Percentiles rank a stretch among this genome's conserved stretches.
These are phyloP conservation scores for Onygena corvina DNA, from an alignment of 2,329 filamentous ascomycete species.

Conservation along the genomic window DNA sequence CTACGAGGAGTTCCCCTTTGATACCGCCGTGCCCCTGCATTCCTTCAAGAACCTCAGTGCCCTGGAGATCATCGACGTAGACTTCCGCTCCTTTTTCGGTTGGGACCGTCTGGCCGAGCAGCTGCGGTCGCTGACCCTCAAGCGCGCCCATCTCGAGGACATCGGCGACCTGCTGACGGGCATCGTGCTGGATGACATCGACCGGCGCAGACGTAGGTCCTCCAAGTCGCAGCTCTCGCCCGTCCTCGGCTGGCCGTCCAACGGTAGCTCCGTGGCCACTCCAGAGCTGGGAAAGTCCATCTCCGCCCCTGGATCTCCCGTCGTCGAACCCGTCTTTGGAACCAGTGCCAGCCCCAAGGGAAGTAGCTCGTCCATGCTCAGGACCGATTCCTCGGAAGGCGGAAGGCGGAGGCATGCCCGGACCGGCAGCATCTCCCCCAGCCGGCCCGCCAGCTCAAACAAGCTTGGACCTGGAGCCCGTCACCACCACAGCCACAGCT, in stretches of 20 bases:
- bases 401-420: conserved; percentile 27
- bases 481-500: conserved; percentile 37
- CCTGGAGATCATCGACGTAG: conserved; percentile 86
- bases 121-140: conserved; percentile 75
- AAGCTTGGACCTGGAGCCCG: conserved; percentile 51
- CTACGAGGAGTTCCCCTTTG: conserved; percentile 96
- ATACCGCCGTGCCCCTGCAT: conserved; percentile 90
- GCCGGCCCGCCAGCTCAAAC: conserved; percentile 58
- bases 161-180: conserved; percentile 80
- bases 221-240: conserved; percentile 75
- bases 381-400: conserved; percentile 44
- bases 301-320: conserved; percentile 56
- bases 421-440: conserved; percentile 70
- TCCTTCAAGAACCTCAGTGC: conserved; percentile 95
- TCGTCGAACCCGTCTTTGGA: conserved; percentile 36
- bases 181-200: conserved; percentile 92
- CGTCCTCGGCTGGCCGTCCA: conserved; percentile 51
- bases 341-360: conserved; percentile 40
- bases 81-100: conserved; percentile 92
- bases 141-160: conserved; percentile 77
- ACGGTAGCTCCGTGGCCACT: conserved; percentile 44
- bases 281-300: conserved; percentile 55
- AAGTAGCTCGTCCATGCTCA: conserved; percentile 37
- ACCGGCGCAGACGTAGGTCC: conserved; percentile 75
- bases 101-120: conserved; percentile 94